Base-by-base conservation (phyloP, 1,139 yeast genomes). In the Geotrichum fermentans region DNA sequence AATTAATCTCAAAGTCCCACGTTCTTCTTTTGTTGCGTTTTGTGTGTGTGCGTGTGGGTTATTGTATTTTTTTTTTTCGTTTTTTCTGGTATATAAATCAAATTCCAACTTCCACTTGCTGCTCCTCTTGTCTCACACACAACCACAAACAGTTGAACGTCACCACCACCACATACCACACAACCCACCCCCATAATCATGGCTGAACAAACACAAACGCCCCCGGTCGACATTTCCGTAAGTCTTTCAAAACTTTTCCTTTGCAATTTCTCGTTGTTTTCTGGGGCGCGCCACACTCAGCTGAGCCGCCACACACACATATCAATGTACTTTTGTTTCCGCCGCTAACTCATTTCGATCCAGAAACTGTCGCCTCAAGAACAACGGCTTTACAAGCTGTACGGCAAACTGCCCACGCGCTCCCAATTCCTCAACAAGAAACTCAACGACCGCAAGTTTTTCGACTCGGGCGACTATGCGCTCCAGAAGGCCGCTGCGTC, bases 381-480 rank as follows among this genome's bases (percentile, higher is more conserved):
- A 52, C 70, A 67, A 50, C 60, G 69, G 39, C 58, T 90, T 32
- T 83, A 82, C 70, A 83, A 79, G 61, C 71, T 89, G 73, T 90
- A 90, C 65, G 97, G 97, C 33, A 86, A 83, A 63, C 72, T 92
- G 51, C 98, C 98, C 38, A 78, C 94, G 34, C 82, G 83, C 51
- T 85, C 84, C 53, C 96, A 89, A 57, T 73, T 92, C 33, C 75
- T 92, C 53, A 77, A 85, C 51, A 79, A 83, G 57, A 88, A 86
- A 65, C 63, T 71, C 35, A 67, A 65, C 65, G 97, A 92, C 60
- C 81, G 96, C 61, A 89, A 89, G 69, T 92, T 84, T 68, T 94
- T 92, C 63, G 99, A 92, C 62, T 86, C 96, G 54, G 98, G 98
- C 20, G 99, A 92, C 68, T 92, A 94, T 65, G 97, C 97, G 22